Conservation (phyloP, 768 basidiomycete genomes). For the Lactifluus pinguis region DNA sequence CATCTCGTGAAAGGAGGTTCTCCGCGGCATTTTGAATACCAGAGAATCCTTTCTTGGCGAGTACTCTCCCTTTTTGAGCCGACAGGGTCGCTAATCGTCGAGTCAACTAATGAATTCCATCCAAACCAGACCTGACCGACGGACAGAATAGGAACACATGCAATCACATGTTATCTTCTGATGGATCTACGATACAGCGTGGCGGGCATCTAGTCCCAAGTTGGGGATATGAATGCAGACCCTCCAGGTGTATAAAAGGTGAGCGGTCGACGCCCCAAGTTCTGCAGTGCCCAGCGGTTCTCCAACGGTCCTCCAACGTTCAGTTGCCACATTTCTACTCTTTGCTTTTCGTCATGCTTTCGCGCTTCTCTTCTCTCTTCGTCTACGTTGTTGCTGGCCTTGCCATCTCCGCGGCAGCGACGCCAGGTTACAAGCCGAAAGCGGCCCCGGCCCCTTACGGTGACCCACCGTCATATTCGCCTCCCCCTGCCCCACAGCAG, state of each 20-base stretch:
- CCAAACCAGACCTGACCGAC: background rate
- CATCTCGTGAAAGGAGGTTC: too few relatives aligned
- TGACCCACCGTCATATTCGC: too few relatives aligned
- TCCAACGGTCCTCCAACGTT: conserved; percentile 2
- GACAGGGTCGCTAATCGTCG: too few relatives aligned
- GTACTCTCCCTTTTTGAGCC: too few relatives aligned
- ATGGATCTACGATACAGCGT: background rate
- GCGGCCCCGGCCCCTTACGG: background rate
- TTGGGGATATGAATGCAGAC: background rate
- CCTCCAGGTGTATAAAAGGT: background rate
- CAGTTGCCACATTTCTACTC: conserved; percentile 1
- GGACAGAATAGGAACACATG: background rate
- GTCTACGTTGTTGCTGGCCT: conserved; percentile 10
- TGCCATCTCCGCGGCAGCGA: conserved; percentile 7
- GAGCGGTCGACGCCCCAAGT: background rate
- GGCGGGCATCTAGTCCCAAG: background rate
- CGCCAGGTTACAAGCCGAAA: background rate
- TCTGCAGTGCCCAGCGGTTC: conserved; percentile 14
- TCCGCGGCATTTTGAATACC: too few relatives aligned
- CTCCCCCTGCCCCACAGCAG: too few relatives aligned
- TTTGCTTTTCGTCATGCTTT: conserved; percentile 13
- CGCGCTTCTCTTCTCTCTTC: conserved; percentile 10
- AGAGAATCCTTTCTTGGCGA: too few relatives aligned
- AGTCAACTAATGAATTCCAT: background rate
- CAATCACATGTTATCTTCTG: background rate